A percentile compares a stretch with the other conserved stretches of the same genome.
These are phyloP conservation scores for Vaccinium macrocarpon DNA, from an alignment of 148 eudicot genomes.

Conservation along the genomic window DNA sequence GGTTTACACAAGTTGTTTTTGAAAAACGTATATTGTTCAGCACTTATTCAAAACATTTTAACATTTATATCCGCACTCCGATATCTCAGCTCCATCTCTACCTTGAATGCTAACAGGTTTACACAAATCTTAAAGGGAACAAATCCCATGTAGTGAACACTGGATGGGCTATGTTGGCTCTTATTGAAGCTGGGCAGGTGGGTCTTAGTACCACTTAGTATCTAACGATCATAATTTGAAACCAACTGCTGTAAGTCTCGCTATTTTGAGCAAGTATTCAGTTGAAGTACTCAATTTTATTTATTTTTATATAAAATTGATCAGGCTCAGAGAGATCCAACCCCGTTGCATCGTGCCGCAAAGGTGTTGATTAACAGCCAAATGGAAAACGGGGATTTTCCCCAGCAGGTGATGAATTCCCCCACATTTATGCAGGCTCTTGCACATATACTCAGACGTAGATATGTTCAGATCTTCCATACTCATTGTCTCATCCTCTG, in stretches of 20 bases:
- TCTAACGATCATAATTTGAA: not conserved
- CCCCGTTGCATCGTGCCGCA: not conserved
- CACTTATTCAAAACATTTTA: not conserved
- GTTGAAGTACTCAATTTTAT: not conserved
- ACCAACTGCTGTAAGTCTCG: not conserved
- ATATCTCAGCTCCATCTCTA: not conserved
- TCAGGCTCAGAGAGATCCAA: not conserved
- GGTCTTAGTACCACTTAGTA: not conserved
- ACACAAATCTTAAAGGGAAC: conserved; percentile 35
- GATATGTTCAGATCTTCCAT: too few species aligned
- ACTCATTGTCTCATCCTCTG: too few species aligned
- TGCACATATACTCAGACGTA: not conserved
- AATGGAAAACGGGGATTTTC: not conserved
- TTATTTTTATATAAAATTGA: not conserved
- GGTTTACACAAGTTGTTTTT: not conserved
- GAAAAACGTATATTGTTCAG: not conserved
- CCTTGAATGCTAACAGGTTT: conserved; percentile 20
- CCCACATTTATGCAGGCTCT: not conserved
- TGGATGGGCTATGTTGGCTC: conserved; percentile 45
- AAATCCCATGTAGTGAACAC: conserved; percentile 38
- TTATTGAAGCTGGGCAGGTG: conserved; percentile 41
- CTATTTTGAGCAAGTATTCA: not conserved
- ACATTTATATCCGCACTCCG: not conserved
- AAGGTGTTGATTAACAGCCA: not conserved
- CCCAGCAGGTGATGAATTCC: not conserved